Conservation (phyloP, 2,329 filamentous ascomycete genomes). For the Alternaria tenuissima region DNA sequence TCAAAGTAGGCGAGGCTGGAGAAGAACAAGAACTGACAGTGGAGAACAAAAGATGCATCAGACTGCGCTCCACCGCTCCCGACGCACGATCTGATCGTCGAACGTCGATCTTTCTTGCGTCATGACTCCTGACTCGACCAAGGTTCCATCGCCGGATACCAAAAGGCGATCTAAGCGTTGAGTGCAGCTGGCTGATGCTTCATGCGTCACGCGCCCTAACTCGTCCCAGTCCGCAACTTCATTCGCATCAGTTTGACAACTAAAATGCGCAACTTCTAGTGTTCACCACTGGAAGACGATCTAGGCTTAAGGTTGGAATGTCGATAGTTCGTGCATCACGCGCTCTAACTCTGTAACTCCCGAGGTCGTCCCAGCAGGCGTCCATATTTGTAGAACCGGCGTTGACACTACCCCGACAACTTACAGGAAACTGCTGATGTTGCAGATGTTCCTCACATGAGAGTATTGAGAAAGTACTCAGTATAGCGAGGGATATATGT, state of each 20-base stretch:
- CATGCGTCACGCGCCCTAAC: neutral
- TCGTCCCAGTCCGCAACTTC: neutral
- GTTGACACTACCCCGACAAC: neutral
- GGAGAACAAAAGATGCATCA: too few species aligned
- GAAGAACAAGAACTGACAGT: too few species aligned
- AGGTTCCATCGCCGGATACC: neutral
- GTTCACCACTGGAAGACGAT: neutral
- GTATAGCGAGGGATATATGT: neutral
- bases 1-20: too few species aligned
- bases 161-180: neutral
- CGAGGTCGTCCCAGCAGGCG: neutral
- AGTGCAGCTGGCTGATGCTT: neutral
- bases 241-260: neutral
- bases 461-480: neutral
- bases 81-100: neutral
- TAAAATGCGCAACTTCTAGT: neutral
- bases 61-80: too few species aligned
- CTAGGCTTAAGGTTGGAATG: neutral
- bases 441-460: neutral
- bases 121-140: neutral
- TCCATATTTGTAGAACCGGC: neutral
- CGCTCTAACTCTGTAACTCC: neutral
- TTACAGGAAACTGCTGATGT: neutral
- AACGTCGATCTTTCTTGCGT: neutral
- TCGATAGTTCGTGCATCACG: neutral